These are phyloP conservation scores for Ophiocordyceps unilateralis DNA, from an alignment of 2,329 filamentous ascomycete species.

Conservation along the genomic window DNA sequence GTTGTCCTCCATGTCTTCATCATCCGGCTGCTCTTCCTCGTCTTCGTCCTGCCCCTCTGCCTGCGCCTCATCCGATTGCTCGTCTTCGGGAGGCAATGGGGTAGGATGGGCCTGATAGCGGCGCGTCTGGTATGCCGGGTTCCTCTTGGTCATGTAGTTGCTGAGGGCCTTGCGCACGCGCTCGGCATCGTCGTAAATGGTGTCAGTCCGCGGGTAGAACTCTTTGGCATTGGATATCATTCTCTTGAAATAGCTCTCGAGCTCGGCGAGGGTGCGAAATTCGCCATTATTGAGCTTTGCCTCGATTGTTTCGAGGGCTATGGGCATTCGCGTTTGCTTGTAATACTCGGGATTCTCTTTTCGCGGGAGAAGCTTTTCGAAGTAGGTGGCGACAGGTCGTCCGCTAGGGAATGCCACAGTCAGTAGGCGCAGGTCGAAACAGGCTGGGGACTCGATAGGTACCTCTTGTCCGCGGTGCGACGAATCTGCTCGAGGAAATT, in stretches of 20 bases:
- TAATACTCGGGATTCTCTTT: constrained; percentile 59
- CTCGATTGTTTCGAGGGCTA: constrained; percentile 64
- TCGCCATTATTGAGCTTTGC: constrained; percentile 50
- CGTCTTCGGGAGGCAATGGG: constrained; percentile 37
- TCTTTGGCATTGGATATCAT: constrained; percentile 80
- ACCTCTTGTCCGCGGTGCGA: constrained; percentile 69
- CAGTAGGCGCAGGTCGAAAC: constrained; percentile 2
- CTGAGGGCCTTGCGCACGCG: constrained; percentile 71
- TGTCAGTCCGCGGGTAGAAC: constrained; percentile 57
- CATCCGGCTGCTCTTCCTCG: constrained; percentile 5
- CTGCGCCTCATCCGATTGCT: constrained; percentile 12
- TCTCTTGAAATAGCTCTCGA: constrained; percentile 76
- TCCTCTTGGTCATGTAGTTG: constrained; percentile 74
- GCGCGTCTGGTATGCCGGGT: constrained; percentile 59
- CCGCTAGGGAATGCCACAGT: constrained; percentile 30
- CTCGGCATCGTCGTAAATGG: constrained; percentile 69
- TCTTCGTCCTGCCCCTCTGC: constrained; percentile 13
- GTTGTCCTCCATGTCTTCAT: constrained; percentile 8
- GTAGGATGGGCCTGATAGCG: constrained; percentile 57
- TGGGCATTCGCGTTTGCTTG: constrained; percentile 55
- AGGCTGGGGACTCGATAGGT: constrained; percentile 12
- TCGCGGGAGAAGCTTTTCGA: constrained; percentile 52
- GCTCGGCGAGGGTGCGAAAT: constrained; percentile 52
- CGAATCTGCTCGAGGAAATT: constrained; percentile 60
- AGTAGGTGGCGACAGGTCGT: constrained; percentile 56